These are phyloP conservation scores for Artemisia annua DNA, from an alignment of 129 eudicot species.

Conservation along the genomic window DNA sequence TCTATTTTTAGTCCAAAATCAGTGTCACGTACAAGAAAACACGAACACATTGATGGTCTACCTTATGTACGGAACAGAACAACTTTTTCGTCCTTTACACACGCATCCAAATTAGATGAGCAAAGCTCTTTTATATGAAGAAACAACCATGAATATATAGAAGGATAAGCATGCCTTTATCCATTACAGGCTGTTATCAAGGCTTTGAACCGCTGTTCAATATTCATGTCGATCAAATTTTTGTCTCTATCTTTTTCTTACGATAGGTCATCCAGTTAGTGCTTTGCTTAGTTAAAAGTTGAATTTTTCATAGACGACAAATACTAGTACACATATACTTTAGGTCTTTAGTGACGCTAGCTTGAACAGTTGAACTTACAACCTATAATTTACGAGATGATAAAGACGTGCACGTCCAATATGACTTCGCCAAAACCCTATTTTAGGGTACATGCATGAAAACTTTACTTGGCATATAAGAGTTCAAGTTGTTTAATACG, in stretches of 20 bases:
- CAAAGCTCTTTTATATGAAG: background rate
- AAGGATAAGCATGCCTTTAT: constrained; percentile 1
- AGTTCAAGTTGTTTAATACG: no score
- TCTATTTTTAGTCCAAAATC: constrained; percentile 1
- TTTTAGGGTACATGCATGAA: no score
- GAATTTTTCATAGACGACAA: no score
- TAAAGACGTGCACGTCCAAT: no score
- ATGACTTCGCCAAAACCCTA: no score
- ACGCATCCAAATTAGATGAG: background rate
- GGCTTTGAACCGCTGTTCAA: background rate
- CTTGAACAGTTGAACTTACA: no score
- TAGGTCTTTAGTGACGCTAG: no score
- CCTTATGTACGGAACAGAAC: constrained; percentile 12
- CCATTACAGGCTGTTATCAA: background rate
- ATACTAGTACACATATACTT: no score
- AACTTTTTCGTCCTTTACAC: background rate
- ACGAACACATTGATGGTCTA: constrained; percentile 4
- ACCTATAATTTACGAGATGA: no score
- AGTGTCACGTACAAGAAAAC: constrained; percentile 1
- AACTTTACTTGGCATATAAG: no score
- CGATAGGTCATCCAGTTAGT: no score
- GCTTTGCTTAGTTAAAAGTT: no score
- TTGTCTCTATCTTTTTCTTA: background rate
- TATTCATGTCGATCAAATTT: background rate
- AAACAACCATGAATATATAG: background rate